These are phyloP conservation scores for Arabidopsis suecica DNA, from an alignment of 345 rosid genomes.

Conservation along the genomic window DNA sequence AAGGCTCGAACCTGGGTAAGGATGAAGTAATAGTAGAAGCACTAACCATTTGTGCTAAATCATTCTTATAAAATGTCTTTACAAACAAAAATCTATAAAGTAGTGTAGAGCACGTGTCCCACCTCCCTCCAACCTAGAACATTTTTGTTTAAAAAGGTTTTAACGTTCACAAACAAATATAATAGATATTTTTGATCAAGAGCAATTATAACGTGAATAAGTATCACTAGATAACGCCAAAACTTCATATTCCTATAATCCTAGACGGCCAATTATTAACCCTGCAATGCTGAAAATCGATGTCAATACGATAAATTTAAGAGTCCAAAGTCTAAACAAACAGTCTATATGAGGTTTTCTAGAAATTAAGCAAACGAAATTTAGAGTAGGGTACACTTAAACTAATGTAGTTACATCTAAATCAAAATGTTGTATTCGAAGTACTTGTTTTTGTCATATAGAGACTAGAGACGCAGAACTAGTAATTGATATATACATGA, in stretches of 20 bases:
- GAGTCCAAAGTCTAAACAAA: constrained; percentile 14
- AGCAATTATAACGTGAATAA: not conserved
- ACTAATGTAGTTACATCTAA: not conserved
- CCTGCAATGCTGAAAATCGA: not conserved
- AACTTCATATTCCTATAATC: not conserved
- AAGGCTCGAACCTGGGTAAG: no score
- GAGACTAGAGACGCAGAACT: not conserved
- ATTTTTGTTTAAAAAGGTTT: not conserved
- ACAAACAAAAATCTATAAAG: no score
- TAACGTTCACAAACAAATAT: not conserved
- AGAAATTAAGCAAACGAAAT: not conserved
- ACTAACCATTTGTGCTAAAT: no score
- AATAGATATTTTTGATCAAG: not conserved
- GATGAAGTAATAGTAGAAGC: no score
- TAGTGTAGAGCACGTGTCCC: no score
- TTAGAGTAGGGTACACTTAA: not conserved
- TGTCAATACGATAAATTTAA: not conserved
- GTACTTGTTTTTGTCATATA: not conserved
- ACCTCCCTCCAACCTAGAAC: no score
- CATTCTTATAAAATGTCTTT: no score
- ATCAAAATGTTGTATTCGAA: not conserved
- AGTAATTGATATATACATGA: not conserved
- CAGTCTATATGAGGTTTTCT: not conserved
- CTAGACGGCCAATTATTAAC: constrained; percentile 11
- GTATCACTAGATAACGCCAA: constrained; percentile 5